These are phyloP conservation scores for Durio zibethinus DNA, from an alignment of 345 rosid genomes.

Conservation along the genomic window DNA sequence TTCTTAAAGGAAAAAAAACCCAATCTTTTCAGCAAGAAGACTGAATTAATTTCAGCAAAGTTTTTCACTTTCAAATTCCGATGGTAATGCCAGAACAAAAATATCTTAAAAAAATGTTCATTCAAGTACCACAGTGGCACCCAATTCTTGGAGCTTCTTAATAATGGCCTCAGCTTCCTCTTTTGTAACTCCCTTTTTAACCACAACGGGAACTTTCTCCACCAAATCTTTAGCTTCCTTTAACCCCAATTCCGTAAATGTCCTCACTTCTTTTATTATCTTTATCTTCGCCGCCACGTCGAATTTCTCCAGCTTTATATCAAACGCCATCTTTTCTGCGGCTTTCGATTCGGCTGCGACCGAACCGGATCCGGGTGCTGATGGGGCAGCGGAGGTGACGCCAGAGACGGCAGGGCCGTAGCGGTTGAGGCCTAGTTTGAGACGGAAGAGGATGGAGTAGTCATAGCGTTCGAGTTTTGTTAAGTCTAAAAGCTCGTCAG, in stretches of 20 bases:
- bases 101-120: constrained; percentile 26
- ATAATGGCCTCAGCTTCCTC: constrained; percentile 63
- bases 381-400: constrained; percentile 21
- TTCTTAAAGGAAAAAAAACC: background rate
- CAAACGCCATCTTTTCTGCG: constrained; percentile 71
- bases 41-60: background rate
- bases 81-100: background rate
- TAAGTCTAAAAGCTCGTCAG: constrained; percentile 67
- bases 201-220: constrained; percentile 73
- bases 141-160: constrained; percentile 68
- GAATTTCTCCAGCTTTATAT: constrained; percentile 84
- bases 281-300: constrained; percentile 67
- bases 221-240: constrained; percentile 84
- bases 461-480: constrained; percentile 71
- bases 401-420: constrained; percentile 56
- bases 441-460: constrained; percentile 70
- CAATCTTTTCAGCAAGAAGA: background rate
- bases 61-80: background rate
- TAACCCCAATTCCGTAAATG: constrained; percentile 75
- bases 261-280: constrained; percentile 76
- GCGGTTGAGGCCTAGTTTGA: constrained; percentile 63
- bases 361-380: constrained; percentile 25
- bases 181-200: constrained; percentile 67
- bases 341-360: constrained; percentile 38
- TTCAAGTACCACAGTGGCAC: constrained; percentile 69